A percentile compares a stretch with the other conserved stretches of the same genome.
These are phyloP conservation scores for Telfairia occidentalis DNA, from an alignment of 331 rosid genomes.

Conservation along the genomic window DNA sequence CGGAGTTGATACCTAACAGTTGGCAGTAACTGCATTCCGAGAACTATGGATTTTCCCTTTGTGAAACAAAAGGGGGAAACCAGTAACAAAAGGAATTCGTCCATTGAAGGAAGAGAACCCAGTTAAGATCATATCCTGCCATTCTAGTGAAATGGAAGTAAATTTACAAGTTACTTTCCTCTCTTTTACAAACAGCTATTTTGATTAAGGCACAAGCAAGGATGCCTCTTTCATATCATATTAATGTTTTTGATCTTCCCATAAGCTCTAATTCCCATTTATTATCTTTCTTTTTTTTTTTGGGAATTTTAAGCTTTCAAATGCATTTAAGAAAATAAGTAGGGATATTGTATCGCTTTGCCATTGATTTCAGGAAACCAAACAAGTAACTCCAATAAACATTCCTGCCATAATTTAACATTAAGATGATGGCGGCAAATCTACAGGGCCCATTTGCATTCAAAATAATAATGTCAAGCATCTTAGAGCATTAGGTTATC, in stretches of 20 bases:
- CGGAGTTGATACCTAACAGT: no score
- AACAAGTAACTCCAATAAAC: not conserved
- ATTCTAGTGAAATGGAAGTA: not conserved
- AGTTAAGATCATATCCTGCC: not conserved
- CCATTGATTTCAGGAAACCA: not conserved
- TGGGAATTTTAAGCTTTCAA: not conserved
- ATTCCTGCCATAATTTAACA: not conserved
- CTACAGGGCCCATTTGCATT: not conserved
- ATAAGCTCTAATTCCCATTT: not conserved
- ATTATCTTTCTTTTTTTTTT: not conserved
- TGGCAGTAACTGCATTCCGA: no score
- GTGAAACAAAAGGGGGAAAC: no score
- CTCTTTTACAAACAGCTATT: not conserved
- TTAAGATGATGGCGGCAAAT: not conserved
- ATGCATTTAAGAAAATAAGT: not conserved
- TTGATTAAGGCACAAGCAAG: not conserved
- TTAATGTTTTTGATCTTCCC: not conserved
- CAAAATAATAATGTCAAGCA: not conserved
- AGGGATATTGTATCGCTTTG: not conserved
- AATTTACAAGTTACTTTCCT: not conserved
- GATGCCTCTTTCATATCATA: not conserved
- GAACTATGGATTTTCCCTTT: no score
- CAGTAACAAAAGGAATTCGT: not conserved
- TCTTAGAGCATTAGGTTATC: not conserved
- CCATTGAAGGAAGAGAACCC: not conserved